phyloP scores from a whole-genome alignment of 2,329 filamentous ascomycete species.

The Fusarium lateritium region DNA sequence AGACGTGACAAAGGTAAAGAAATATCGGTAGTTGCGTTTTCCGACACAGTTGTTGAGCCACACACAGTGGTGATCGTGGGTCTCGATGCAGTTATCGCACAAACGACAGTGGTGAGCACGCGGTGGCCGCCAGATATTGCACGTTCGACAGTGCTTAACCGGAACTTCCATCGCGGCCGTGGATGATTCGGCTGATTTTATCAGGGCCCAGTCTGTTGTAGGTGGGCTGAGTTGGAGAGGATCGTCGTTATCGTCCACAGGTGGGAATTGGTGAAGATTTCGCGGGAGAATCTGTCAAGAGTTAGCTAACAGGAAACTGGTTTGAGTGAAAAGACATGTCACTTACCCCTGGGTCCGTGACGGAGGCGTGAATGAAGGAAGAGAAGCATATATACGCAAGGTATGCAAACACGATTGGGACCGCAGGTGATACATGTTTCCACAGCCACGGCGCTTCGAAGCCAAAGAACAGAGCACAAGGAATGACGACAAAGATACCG shows the following conservation, averaged over 20 bases:
- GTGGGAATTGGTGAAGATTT: slow-evolving; percentile 91
- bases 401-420: slow-evolving; percentile 92
- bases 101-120: slow-evolving; percentile 96
- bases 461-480: slow-evolving; percentile 85
- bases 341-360: slow-evolving; percentile 92
- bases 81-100: slow-evolving; percentile 98
- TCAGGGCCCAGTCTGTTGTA: slow-evolving; percentile 93
- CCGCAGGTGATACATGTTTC: slow-evolving; percentile 87
- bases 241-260: slow-evolving; percentile 80
- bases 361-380: slow-evolving; percentile 93
- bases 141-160: slow-evolving; percentile 97
- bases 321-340: not conserved
- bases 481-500: slow-evolving; percentile 83
- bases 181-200: slow-evolving; percentile 81
- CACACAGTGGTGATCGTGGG: slow-evolving; percentile 97
- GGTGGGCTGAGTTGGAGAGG: slow-evolving; percentile 85
- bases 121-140: slow-evolving; percentile 96
- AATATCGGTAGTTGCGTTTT: slow-evolving; percentile 97
- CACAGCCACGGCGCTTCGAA: slow-evolving; percentile 90
- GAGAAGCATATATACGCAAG: slow-evolving; percentile 92
- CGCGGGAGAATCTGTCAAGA: slow-evolving; percentile 85
- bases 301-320: slow-evolving; percentile 27
- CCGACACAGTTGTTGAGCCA: slow-evolving; percentile 99
- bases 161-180: slow-evolving; percentile 97
- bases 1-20: slow-evolving; percentile 90